Percentiles rank a stretch among this genome's conserved stretches.
Conservation (phyloP, 805 yeast genomes). For the Spathaspora passalidarum region DNA sequence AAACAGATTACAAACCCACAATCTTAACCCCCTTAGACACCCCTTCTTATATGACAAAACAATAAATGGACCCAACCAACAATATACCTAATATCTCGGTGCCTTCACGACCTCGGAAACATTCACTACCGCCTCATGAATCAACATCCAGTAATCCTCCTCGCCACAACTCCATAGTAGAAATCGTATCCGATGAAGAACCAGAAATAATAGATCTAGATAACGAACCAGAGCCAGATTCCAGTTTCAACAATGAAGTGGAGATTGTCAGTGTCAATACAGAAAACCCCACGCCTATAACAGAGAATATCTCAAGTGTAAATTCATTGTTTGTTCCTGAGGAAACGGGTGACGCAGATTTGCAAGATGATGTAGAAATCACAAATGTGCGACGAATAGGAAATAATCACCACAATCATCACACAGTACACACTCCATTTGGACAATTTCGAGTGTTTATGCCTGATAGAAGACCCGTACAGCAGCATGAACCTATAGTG, state of each 20-base stretch:
- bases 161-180: conserved; percentile 2
- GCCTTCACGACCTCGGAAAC: not conserved
- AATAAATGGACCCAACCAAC: not conserved
- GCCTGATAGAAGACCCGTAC: not conserved
- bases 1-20: not conserved
- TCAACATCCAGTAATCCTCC: not conserved
- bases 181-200: conserved; percentile 9
- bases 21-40: not conserved
- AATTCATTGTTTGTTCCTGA: not conserved
- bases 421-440: conserved; percentile 5
- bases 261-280: conserved; percentile 4
- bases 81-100: not conserved
- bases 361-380: not conserved
- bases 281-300: not conserved
- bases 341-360: not conserved
- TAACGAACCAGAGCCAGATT: not conserved
- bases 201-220: conserved; percentile 6
- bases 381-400: conserved; percentile 1
- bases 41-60: not conserved
- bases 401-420: not conserved
- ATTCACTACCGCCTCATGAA: not conserved
- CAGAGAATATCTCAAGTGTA: not conserved
- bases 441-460: conserved; percentile 3
- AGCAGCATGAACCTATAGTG: too few species aligned
- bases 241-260: conserved; percentile 1